These are phyloP conservation scores for Fusarium siculi DNA, from an alignment of 2,329 filamentous ascomycete genomes.

Conservation along the genomic window DNA sequence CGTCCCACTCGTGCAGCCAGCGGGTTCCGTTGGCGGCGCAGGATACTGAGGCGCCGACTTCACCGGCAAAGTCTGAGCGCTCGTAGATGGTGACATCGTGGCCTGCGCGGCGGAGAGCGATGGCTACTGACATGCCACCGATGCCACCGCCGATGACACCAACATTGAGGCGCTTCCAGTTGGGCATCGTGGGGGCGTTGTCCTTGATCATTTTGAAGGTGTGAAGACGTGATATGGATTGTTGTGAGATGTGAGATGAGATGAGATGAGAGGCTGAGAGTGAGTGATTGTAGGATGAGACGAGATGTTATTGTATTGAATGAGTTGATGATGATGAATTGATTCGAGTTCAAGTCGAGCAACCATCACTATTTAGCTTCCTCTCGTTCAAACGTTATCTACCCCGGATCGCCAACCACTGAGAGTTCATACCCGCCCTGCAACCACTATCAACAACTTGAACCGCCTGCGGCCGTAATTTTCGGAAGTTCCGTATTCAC, in stretches of 20 bases:
- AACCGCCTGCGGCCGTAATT: slow-evolving; percentile 19
- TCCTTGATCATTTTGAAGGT: slow-evolving; percentile 28
- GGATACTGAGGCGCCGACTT: slow-evolving; percentile 74
- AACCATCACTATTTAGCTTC: slow-evolving; percentile 35
- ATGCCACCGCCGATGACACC: slow-evolving; percentile 60
- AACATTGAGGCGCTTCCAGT: slow-evolving; percentile 59
- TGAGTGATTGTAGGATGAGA: not conserved
- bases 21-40: slow-evolving; percentile 77
- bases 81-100: slow-evolving; percentile 71
- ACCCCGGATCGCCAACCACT: not conserved
- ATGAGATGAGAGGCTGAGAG: not conserved
- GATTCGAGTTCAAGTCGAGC: slow-evolving; percentile 2
- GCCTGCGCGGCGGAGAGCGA: slow-evolving; percentile 59
- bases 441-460: not conserved
- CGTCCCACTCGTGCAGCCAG: slow-evolving; percentile 75
- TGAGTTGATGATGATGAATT: not conserved
- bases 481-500: slow-evolving; percentile 15
- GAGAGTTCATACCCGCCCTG: slow-evolving; percentile 16
- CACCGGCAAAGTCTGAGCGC: slow-evolving; percentile 71
- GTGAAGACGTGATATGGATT: not conserved
- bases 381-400: not conserved
- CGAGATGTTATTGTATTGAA: not conserved
- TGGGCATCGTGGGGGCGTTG: slow-evolving; percentile 24
- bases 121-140: slow-evolving; percentile 58
- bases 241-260: not conserved